These are phyloP conservation scores for Piper betle DNA, from an alignment of 164 flowering plant species.

Conservation along the genomic window DNA sequence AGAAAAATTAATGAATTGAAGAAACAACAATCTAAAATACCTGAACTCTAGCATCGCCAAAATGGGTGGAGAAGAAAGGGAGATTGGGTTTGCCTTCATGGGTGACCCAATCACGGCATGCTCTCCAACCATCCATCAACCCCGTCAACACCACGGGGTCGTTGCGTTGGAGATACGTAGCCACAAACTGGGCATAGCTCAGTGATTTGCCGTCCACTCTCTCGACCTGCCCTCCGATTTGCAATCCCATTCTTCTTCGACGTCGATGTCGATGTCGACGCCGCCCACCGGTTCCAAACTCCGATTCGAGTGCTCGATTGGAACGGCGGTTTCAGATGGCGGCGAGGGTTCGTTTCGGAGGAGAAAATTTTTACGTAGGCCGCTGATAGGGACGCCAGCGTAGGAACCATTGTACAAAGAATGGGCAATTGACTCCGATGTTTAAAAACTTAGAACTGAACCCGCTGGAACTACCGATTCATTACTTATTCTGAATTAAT, in stretches of 20 bases:
- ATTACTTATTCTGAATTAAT: no score
- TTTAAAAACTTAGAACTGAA: no score
- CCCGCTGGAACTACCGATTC: no score
- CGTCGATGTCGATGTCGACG: no score
- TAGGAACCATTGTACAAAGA: no score
- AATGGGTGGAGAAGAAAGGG: conserved; percentile 49
- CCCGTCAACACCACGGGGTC: conserved; percentile 74
- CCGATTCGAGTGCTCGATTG: no score
- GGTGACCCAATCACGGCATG: conserved; percentile 74
- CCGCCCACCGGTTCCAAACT: no score
- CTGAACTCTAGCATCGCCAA: conserved; percentile 76
- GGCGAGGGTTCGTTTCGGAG: no score
- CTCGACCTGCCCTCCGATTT: conserved; percentile 53
- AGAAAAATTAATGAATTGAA: not conserved
- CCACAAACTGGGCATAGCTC: conserved; percentile 53
- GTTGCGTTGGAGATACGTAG: conserved; percentile 44
- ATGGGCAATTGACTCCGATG: no score
- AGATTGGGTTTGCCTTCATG: conserved; percentile 59
- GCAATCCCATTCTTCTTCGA: conserved; percentile 33
- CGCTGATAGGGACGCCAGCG: no score
- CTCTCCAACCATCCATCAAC: conserved; percentile 75
- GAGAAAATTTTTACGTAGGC: no score
- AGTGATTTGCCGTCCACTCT: conserved; percentile 55
- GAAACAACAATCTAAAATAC: conserved; percentile 14
- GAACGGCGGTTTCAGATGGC: no score